Percentiles rank a stretch among this genome's conserved stretches.
Conservation (phyloP, 345 rosid genomes). For the Isatis tinctoria region DNA sequence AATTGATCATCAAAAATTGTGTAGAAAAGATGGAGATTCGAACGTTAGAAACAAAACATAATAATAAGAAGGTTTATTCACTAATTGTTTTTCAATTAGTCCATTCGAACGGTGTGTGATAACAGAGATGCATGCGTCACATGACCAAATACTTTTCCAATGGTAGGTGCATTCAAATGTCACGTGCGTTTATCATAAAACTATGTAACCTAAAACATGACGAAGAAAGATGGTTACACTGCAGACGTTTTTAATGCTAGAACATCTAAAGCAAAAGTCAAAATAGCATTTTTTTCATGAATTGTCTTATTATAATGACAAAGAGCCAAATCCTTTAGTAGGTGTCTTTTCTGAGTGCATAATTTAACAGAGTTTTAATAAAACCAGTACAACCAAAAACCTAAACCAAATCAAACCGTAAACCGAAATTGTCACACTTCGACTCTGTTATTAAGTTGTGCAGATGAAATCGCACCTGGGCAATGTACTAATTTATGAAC, state of each 20-base stretch:
- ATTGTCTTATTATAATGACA: not conserved
- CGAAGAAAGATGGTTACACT: not conserved
- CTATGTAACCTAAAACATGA: not conserved
- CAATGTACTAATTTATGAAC: too few species aligned
- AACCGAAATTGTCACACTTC: too few species aligned
- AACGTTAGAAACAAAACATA: too few species aligned
- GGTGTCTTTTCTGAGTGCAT: not conserved
- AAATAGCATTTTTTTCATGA: not conserved
- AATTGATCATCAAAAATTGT: too few species aligned
- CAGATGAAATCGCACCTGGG: too few species aligned
- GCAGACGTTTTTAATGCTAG: not conserved
- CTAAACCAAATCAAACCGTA: too few species aligned
- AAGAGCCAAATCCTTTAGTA: too few species aligned
- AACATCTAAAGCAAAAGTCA: not conserved
- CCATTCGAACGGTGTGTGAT: not conserved
- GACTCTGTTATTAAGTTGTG: too few species aligned
- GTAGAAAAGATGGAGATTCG: too few species aligned
- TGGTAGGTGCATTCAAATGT: constrained; percentile 13
- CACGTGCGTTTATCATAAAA: constrained; percentile 6
- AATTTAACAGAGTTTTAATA: too few species aligned
- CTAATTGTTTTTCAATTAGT: not conserved
- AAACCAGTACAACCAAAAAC: not conserved
- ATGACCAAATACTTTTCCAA: not conserved
- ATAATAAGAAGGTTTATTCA: not conserved
- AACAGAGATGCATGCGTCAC: not conserved